These are phyloP conservation scores for Chrysosporium queenslandicum DNA, from an alignment of 2,329 filamentous ascomycete species.

Conservation along the genomic window DNA sequence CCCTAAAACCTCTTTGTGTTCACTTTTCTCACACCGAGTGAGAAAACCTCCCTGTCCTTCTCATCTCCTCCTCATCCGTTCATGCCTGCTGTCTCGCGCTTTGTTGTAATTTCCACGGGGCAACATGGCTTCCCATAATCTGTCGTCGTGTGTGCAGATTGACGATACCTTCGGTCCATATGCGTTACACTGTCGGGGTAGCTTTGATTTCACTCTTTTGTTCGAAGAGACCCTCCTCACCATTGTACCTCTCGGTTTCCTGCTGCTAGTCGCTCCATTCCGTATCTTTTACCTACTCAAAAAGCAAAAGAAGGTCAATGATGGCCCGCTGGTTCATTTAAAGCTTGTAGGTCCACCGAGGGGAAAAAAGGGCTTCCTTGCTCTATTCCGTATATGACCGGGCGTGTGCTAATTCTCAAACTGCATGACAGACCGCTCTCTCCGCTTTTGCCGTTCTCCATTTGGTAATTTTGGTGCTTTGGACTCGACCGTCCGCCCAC, in stretches of 20 bases:
- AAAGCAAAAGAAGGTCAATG: conserved; percentile 29
- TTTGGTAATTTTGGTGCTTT: conserved; percentile 30
- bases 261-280: conserved; percentile 28
- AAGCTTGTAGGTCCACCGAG: conserved; percentile 29
- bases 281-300: conserved; percentile 30
- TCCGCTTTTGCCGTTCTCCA: conserved; percentile 29
- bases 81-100: conserved; percentile 14
- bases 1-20: neutral
- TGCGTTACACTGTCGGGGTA: conserved; percentile 29
- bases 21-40: neutral
- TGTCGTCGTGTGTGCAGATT: conserved; percentile 24
- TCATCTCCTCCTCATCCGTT: conserved; percentile 18
- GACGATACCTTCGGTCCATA: conserved; percentile 30
- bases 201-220: conserved; percentile 39
- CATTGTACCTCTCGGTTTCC: conserved; percentile 30
- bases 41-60: conserved; percentile 1
- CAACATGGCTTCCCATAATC: conserved; percentile 23
- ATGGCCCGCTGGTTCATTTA: conserved; percentile 23
- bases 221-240: conserved; percentile 38
- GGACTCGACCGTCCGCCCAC: conserved; percentile 26
- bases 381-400: too few relatives aligned
- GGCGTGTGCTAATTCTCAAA: conserved; percentile 3
- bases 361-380: neutral
- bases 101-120: conserved; percentile 14
- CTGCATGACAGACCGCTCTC: conserved; percentile 23